Evolutionary conservation across 768 basidiomycete genomes (phyloP).

Genomic region (Amanita fuliginea): DNA sequence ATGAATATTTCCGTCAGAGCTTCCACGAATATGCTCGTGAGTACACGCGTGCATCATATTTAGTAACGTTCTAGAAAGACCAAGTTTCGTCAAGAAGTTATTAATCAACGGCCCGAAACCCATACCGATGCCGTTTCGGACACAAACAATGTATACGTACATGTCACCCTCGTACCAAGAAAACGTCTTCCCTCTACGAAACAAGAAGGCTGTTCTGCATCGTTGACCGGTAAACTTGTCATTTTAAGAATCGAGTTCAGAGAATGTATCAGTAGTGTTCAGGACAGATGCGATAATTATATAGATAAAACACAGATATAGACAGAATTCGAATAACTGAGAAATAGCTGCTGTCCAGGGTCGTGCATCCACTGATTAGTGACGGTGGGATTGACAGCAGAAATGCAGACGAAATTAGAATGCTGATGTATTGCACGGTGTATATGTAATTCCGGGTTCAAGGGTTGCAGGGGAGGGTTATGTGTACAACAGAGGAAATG

Average conservation of each 20-base stretch:
- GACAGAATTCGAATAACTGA: neutral
- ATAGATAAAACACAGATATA: conserved; percentile 3
- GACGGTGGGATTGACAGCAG: neutral
- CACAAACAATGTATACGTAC: neutral
- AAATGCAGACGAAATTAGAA: neutral
- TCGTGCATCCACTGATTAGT: neutral
- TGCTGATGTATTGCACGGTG: conserved; percentile 1
- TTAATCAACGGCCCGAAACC: neutral
- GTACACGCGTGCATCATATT: neutral
- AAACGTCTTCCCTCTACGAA: neutral
- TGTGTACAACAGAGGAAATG: conserved; percentile 6
- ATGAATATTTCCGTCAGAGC: neutral
- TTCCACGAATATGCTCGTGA: neutral
- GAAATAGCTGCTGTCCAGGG: neutral
- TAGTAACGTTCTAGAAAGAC: neutral
- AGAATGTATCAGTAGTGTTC: neutral
- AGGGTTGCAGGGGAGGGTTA: conserved; percentile 4
- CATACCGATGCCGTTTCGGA: neutral
- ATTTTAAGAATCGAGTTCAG: neutral
- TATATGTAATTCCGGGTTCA: conserved; percentile 1
- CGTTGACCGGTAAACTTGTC: neutral
- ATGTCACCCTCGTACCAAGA: neutral
- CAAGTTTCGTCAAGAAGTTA: neutral
- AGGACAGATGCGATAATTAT: conserved; percentile 2
- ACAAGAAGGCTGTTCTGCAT: neutral